Evolutionary conservation across 2,329 filamentous ascomycete genomes (phyloP), one percentile per base, ranked within the genome.

Genomic region (Ascomycota sp.): DNA sequence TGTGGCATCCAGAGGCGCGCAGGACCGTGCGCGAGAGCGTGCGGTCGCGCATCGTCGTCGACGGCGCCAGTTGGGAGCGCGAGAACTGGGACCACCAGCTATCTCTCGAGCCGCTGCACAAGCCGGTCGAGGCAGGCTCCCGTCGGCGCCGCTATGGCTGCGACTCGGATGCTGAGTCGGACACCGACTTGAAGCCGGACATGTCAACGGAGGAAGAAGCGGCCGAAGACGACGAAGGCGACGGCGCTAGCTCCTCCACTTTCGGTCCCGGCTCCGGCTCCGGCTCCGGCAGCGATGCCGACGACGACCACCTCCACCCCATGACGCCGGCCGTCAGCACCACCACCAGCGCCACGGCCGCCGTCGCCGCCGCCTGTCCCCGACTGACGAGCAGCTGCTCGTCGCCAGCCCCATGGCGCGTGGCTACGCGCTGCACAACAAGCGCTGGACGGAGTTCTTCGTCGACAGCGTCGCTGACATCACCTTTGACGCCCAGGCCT

Each of bases 401-500:
- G 41, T 61, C 30, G 48, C 56, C 1, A 49, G 46, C 1, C 45
- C 55, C 17, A 44, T 52, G 10, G 41, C 63, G 3, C 53, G 57
- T 9, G 64, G 63, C 1, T 69, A 66, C 37, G 50, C 52, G 0
- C 51, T 63, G 24, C 59, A 55, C 40, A 52, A 52, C 30, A 60
- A 59, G 42, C 50, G 51, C 32, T 63, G 56, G 58, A 51, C 59
- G 35, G 57, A 61, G 33, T 63, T 64, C 35, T 61, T 51, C 35
- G 47, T 65, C 28, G 57, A 63, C 27, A 42, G 54, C 9, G 46
- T 63, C 5, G 33, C 35, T 2, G 53, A 59, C 22, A 57, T 65
- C 28, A 35, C 46, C 24, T 69, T 61, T 55, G 61, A 63, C 36
- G 49, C 50, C 5, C 42, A 52, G 22, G 61, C 61, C 7, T 68